Conservation (phyloP, 768 basidiomycete species). For the Vararia minispora region DNA sequence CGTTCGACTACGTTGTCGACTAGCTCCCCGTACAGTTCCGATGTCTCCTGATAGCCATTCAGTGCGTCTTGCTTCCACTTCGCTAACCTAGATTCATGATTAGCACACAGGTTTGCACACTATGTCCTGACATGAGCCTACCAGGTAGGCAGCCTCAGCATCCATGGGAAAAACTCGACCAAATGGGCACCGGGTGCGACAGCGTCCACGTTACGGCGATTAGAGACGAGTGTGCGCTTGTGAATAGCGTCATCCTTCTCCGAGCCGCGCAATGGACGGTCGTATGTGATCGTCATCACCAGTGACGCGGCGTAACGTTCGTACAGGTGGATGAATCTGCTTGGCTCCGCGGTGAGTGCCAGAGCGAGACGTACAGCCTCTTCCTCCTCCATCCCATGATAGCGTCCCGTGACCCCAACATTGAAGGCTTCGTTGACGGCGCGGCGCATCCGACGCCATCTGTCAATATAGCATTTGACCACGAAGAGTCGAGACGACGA, state of each 20-base stretch:
- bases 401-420: not conserved
- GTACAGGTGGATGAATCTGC: not conserved
- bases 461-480: not conserved
- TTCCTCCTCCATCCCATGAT: not conserved
- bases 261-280: not conserved
- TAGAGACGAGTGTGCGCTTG: no score
- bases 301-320: constrained; percentile 3
- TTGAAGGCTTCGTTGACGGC: not conserved
- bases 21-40: constrained; percentile 1
- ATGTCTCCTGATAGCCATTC: not conserved
- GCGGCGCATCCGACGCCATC: constrained; percentile 2
- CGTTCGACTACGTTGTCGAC: not conserved
- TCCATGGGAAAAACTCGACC: constrained; percentile 6
- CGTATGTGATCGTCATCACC: constrained; percentile 1
- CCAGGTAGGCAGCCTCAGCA: constrained; percentile 5
- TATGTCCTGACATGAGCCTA: no score
- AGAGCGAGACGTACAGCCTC: constrained; percentile 1
- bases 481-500: not conserved
- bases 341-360: not conserved
- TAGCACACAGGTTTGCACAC: no score
- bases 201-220: no score
- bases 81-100: no score
- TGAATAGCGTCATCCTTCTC: constrained; percentile 1
- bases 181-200: constrained; percentile 3
- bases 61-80: constrained; percentile 6